These are phyloP conservation scores for Gomphus bonarii DNA, from an alignment of 1,284 basidiomycete genomes.

Conservation along the genomic window DNA sequence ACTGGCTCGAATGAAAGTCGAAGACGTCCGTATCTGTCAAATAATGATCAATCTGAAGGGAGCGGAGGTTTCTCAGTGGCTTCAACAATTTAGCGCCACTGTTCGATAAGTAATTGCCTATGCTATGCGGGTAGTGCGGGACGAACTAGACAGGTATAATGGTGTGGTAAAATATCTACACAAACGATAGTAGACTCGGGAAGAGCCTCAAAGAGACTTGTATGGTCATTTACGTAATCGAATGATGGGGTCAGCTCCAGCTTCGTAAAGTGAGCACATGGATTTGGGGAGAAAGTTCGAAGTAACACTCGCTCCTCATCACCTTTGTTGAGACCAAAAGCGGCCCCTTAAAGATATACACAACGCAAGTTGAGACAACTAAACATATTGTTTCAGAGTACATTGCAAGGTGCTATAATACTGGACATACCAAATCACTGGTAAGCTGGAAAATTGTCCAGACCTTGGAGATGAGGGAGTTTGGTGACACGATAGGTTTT, in stretches of 20 bases:
- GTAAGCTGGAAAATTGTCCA: constrained; percentile 5
- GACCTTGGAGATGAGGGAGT: neutral
- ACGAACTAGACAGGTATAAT: constrained; percentile 6
- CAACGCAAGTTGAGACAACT: constrained; percentile 1
- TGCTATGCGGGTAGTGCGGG: neutral
- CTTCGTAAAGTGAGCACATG: neutral
- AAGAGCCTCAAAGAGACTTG: constrained; percentile 5
- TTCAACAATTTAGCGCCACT: constrained; percentile 6
- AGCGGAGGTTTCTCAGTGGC: neutral
- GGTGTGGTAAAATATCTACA: constrained; percentile 5
- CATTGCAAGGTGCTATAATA: neutral
- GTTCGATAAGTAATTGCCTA: neutral
- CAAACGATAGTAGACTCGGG: neutral
- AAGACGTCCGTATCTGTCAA: constrained; percentile 7
- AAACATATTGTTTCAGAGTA: neutral
- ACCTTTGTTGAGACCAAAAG: neutral
- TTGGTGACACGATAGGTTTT: constrained; percentile 5
- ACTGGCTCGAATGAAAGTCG: constrained; percentile 7
- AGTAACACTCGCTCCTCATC: neutral
- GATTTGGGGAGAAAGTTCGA: neutral
- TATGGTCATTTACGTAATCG: constrained; percentile 7
- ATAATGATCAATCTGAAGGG: constrained; percentile 10
- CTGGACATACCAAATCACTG: constrained; percentile 4
- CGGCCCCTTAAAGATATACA: neutral
- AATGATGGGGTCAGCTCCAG: constrained; percentile 3